Evolutionary conservation across 2,329 filamentous ascomycete species (phyloP).

Genomic region (Penicillium capsulatum): DNA sequence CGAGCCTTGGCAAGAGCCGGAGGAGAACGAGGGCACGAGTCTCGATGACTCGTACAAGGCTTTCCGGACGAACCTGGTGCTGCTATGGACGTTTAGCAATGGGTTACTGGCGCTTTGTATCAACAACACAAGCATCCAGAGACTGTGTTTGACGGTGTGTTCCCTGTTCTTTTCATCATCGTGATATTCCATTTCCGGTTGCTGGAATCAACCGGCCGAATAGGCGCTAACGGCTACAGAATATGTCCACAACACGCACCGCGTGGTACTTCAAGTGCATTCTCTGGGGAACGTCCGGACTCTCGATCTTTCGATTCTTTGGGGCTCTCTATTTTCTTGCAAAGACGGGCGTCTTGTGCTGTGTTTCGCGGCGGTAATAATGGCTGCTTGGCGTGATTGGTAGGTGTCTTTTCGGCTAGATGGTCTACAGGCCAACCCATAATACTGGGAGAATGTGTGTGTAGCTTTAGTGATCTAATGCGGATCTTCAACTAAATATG

Average conservation of each 20-base stretch:
- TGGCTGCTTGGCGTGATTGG: too few species aligned
- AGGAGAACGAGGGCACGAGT: slow-evolving; percentile 73
- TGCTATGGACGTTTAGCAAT: slow-evolving; percentile 91
- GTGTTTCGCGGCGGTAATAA: slow-evolving; percentile 11
- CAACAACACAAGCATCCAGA: slow-evolving; percentile 59
- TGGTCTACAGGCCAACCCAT: too few species aligned
- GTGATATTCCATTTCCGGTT: slow-evolving; percentile 5
- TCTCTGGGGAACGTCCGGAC: slow-evolving; percentile 18
- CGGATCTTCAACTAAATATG: too few species aligned
- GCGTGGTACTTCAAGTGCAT: slow-evolving; percentile 17
- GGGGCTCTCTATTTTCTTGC: slow-evolving; percentile 17
- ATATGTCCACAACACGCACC: slow-evolving; percentile 5
- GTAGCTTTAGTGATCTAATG: too few species aligned
- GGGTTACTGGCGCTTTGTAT: slow-evolving; percentile 75
- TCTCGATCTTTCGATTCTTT: slow-evolving; percentile 18
- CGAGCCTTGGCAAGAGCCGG: slow-evolving; percentile 68
- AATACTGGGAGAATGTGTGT: too few species aligned
- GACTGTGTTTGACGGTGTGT: slow-evolving; percentile 19
- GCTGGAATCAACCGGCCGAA: too few species aligned
- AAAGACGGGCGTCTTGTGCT: slow-evolving; percentile 13
- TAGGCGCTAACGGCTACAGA: slow-evolving; percentile 3
- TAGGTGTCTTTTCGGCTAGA: too few species aligned
- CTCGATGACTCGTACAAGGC: slow-evolving; percentile 97
- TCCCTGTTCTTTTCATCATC: not conserved
- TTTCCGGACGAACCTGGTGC: slow-evolving; percentile 89